Base-by-base conservation (phyloP, 83 land plant genomes). In the Picea mariana region DNA sequence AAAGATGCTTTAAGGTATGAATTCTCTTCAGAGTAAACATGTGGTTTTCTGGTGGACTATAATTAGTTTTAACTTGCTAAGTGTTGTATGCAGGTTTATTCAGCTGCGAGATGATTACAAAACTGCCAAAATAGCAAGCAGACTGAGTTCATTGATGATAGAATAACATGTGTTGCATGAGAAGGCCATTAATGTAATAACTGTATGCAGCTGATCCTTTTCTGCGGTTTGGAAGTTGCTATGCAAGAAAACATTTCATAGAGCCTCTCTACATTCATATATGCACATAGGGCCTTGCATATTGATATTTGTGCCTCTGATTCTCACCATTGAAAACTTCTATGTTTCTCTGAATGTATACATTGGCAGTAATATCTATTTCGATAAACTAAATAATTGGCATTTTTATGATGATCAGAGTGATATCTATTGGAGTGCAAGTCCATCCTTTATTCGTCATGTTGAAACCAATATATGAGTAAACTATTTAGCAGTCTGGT, bases 91-190 rank as follows among this genome's bases (percentile, higher is more conserved):
- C 93, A 98, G 99, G 82, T 98, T 96, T 81, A 92, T 96, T 81
- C 94, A 98, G 81, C 91, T 98, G 26, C 87, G 99, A 69, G 99
- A 98, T 21, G 99, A 98, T 87, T 98, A 90, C 86, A 98, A 94
- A 86, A 86, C 92, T 67, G 97, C 99, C 63, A 98, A 96, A 80
- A 93, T 98, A 38, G 95, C 97, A 49, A 80, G 90, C 52, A 90
- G 89, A 83, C 87, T 94, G 24, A 90, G 81, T 81, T 84, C 84
- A 11, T 49, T 90, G 76, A 24, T 26, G 79, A 58, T 76, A 55
- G 79, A 76, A 55, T 76, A 58, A 24, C 62, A 55, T 76, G 79
- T 52, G 23, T 55, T 76, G 18, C 62, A 55, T 76, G 38, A 6
- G 24, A 55, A 55, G 40, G 24, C 11, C 62, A 26, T 23, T 76